Conservation (phyloP, 768 basidiomycete species). For the Trametes cingulata region DNA sequence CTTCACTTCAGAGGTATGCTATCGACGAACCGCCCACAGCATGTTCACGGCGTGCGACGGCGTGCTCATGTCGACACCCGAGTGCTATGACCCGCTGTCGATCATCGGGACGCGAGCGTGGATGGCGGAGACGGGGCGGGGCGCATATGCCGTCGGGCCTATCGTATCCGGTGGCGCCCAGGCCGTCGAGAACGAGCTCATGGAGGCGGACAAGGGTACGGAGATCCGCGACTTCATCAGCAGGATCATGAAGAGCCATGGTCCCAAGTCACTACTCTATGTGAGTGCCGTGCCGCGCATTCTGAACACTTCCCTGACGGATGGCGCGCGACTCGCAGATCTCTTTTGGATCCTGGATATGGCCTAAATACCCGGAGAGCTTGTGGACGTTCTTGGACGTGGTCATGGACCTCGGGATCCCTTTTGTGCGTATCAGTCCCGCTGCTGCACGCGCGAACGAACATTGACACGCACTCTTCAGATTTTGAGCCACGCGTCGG, state of each 20-base stretch:
- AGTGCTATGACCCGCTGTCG: slow-evolving; percentile 18
- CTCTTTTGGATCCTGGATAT: slow-evolving; percentile 23
- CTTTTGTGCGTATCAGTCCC: slow-evolving; percentile 17
- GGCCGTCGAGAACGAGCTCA: slow-evolving; percentile 8
- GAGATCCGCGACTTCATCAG: slow-evolving; percentile 20
- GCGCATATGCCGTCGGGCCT: slow-evolving; percentile 14
- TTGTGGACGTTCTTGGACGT: slow-evolving; percentile 25
- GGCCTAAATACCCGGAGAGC: slow-evolving; percentile 23
- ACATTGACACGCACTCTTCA: not conserved
- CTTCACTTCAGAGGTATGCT: not conserved
- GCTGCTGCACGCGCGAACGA: not conserved
- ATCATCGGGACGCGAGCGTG: slow-evolving; percentile 3
- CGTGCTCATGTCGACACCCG: slow-evolving; percentile 13
- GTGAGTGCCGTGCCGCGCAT: slow-evolving; percentile 13
- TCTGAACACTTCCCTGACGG: not conserved
- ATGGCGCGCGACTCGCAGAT: slow-evolving; percentile 8
- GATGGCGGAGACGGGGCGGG: slow-evolving; percentile 16
- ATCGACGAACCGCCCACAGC: not conserved
- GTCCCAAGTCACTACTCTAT: slow-evolving; percentile 22
- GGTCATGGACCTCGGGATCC: slow-evolving; percentile 20
- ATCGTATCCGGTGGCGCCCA: not conserved
- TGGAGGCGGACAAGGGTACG: slow-evolving; percentile 2
- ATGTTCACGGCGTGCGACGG: slow-evolving; percentile 16
- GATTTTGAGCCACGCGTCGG: slow-evolving; percentile 24
- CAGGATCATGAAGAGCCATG: slow-evolving; percentile 16